These are phyloP conservation scores for Cystoisospora suis DNA, from an alignment of 169 alveolate species.

Conservation along the genomic window DNA sequence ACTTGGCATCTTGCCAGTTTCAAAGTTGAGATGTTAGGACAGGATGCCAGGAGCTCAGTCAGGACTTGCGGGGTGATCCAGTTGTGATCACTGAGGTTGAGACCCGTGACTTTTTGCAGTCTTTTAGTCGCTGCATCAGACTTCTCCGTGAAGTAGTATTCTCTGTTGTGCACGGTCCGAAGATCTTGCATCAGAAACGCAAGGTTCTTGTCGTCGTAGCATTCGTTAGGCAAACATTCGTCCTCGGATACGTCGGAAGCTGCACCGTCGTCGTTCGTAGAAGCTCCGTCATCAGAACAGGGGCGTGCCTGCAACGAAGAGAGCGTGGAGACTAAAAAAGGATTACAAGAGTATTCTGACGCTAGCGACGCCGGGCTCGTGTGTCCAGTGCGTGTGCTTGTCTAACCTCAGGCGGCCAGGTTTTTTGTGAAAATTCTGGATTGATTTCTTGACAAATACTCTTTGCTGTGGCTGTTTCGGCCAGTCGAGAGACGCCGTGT, in stretches of 20 bases:
- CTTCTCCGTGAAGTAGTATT: not conserved
- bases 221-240: not conserved
- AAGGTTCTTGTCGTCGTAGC: not conserved
- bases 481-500: no score
- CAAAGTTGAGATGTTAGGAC: not conserved
- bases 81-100: not conserved
- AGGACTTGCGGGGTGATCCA: not conserved
- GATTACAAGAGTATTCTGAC: no score
- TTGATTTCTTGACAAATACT: no score
- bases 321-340: no score
- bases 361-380: no score
- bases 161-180: not conserved
- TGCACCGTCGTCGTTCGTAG: no score
- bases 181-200: not conserved
- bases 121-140: not conserved
- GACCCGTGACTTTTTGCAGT: not conserved
- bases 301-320: no score
- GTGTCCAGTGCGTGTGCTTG: no score
- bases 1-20: slow-evolving; percentile 3
- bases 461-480: not conserved
- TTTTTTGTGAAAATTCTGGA: no score
- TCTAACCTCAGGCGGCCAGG: no score
- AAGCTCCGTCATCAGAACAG: no score
- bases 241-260: not conserved
- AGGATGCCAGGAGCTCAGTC: not conserved